A percentile compares a stretch with the other conserved stretches of the same genome.
These are phyloP conservation scores for Fusarium begoniae DNA, from an alignment of 2,329 filamentous ascomycete genomes.

Conservation along the genomic window DNA sequence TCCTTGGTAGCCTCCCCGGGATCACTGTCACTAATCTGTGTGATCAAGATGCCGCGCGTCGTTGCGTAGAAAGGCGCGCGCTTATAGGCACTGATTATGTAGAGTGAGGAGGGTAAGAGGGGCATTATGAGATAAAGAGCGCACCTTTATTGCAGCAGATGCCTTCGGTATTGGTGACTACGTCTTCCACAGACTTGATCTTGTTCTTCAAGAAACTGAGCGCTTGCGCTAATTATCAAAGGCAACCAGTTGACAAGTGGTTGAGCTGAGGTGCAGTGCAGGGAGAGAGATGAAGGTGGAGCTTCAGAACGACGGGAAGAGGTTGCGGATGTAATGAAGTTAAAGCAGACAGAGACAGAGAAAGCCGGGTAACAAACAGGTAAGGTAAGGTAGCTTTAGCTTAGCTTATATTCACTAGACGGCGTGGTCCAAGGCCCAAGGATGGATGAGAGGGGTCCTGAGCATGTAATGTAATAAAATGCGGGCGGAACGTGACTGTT, in stretches of 20 bases:
- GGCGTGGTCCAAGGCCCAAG: constrained; percentile 22
- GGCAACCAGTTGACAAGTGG: constrained; percentile 20
- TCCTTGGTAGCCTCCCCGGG: background rate
- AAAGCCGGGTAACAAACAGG: background rate
- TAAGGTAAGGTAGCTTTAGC: constrained; percentile 12
- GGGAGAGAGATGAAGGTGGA: constrained; percentile 31
- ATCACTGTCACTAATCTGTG: background rate
- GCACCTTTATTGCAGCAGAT: constrained; percentile 23
- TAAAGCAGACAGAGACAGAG: constrained; percentile 25
- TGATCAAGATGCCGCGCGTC: constrained; percentile 25
- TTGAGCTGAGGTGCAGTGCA: constrained; percentile 26
- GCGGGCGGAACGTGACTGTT: constrained; percentile 38
- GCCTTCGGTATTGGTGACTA: background rate
- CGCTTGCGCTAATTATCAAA: constrained; percentile 35
- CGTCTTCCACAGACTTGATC: background rate
- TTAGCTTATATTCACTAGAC: constrained; percentile 30
- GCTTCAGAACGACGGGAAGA: constrained; percentile 13
- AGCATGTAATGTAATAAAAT: constrained; percentile 31
- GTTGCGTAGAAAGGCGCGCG: constrained; percentile 9
- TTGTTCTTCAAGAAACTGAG: constrained; percentile 16
- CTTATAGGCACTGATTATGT: constrained; percentile 14
- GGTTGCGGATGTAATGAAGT: constrained; percentile 20
- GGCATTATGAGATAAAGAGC: constrained; percentile 13
- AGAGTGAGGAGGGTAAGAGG: constrained; percentile 1
- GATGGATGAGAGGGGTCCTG: constrained; percentile 30